phyloP scores from a whole-genome alignment of 371 early-diverging fungal genomes.

The Caulochytrium protostelioides region DNA sequence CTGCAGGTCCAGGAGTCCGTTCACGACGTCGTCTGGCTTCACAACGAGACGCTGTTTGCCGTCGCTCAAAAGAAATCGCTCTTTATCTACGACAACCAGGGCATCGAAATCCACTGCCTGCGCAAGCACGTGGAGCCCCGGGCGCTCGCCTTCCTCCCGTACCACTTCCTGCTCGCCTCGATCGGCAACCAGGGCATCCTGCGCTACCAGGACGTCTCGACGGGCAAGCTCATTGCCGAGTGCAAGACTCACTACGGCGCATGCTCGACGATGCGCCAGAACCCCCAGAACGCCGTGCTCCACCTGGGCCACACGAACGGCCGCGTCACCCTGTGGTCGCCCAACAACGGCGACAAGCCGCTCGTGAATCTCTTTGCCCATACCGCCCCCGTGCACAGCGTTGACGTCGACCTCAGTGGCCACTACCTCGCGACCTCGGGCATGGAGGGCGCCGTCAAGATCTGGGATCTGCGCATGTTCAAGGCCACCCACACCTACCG shows the following conservation, averaged over 20 bases:
- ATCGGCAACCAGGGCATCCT: slow-evolving; percentile 66
- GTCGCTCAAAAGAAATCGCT: slow-evolving; percentile 90
- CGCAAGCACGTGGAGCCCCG: slow-evolving; percentile 59
- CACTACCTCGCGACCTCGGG: slow-evolving; percentile 84
- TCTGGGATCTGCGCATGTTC: slow-evolving; percentile 91
- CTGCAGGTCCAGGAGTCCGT: slow-evolving; percentile 70
- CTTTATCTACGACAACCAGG: slow-evolving; percentile 87
- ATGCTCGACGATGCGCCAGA: slow-evolving; percentile 68
- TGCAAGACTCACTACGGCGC: slow-evolving; percentile 54
- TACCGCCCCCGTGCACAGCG: slow-evolving; percentile 54
- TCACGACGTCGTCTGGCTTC: slow-evolving; percentile 81
- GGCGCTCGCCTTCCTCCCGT: slow-evolving; percentile 79
- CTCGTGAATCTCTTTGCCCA: slow-evolving; percentile 91
- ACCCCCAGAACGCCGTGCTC: slow-evolving; percentile 80
- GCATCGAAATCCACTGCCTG: slow-evolving; percentile 84
- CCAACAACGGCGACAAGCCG: slow-evolving; percentile 46
- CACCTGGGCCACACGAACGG: slow-evolving; percentile 84
- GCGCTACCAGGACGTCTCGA: slow-evolving; percentile 92
- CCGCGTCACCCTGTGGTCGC: slow-evolving; percentile 88
- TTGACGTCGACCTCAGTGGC: slow-evolving; percentile 75
- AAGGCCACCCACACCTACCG: slow-evolving; percentile 55
- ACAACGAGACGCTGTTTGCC: slow-evolving; percentile 93
- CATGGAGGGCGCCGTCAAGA: slow-evolving; percentile 68
- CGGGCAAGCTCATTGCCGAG: slow-evolving; percentile 72
- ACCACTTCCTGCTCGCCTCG: slow-evolving; percentile 83